Evolutionary conservation across 768 basidiomycete species (phyloP), one percentile per base, ranked within the genome.

Genomic region (Sporobolomyces roseus): DNA sequence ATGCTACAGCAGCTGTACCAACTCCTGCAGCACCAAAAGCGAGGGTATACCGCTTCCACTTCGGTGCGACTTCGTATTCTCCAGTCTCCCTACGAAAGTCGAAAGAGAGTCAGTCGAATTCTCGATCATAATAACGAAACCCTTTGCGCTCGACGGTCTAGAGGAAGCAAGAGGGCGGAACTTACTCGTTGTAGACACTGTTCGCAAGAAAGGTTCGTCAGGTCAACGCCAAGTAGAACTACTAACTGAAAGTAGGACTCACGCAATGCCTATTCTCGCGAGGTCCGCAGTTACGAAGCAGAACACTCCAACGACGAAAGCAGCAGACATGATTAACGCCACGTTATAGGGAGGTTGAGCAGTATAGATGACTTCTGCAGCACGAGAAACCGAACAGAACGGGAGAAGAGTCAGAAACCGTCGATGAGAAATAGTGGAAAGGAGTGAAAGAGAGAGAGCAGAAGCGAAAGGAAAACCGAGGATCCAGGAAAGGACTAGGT

Each of bases 1-100:
- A 51, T 4, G 54, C 35, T 27, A 65, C 55, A 6, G 65, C 35
- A 1, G 36, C 66, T 0, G 29, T 35, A 3, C 62, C 66, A 19
- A 68, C 38, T 2, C 29, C 49, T 1, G 38, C 54, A 0, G 66
- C 63, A 0, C 66, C 63, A 2, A 45, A 17, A 0, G 66, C 66
- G 10, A 65, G 45, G 13, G 54, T 51, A 54, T 68, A 72, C 13
- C 71, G 63, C 54, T 68, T 62, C 71, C 66, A 68, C 3, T 58
- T 53, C 2, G 56, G 56, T n/a, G 63, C 66, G 21, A 52, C 33
- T 29, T 49, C 46, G 60, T 65, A 68, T 36, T 68, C 66, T 25
- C 66, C 66, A 23, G 63, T 62, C n/a, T 68, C 55, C 30, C 63
- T 66, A 43, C 35, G 41, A 25, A 1, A 23, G 35, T 23, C 17